Conservation (phyloP, 2,329 filamentous ascomycete species). For the Curvularia verruculosa region DNA sequence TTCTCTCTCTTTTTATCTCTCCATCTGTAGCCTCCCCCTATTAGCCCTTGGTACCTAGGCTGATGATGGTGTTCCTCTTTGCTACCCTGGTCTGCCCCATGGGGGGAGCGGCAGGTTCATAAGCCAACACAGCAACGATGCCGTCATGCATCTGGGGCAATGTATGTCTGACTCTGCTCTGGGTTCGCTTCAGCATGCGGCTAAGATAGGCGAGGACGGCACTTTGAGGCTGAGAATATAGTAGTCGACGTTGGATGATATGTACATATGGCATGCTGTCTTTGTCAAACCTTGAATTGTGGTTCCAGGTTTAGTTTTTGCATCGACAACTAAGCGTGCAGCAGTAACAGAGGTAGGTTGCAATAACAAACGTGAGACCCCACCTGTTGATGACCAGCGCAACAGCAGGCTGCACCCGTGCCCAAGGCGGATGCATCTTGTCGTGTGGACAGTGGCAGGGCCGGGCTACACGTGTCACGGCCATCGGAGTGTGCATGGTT, state of each 20-base stretch:
- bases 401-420: background rate
- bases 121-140: background rate
- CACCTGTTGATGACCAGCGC: slow-evolving; percentile 6
- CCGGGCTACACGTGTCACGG: slow-evolving; percentile 27
- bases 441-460: slow-evolving; percentile 3
- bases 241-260: background rate
- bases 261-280: no score
- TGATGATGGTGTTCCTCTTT: no score
- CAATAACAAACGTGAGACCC: background rate
- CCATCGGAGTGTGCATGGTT: slow-evolving; percentile 15
- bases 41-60: no score
- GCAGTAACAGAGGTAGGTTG: background rate
- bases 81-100: no score
- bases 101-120: background rate
- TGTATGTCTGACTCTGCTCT: background rate
- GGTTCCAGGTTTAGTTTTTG: background rate
- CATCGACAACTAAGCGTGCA: background rate
- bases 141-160: background rate
- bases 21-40: no score
- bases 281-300: background rate
- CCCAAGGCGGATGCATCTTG: slow-evolving; percentile 5
- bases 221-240: background rate
- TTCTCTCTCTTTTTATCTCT: no score
- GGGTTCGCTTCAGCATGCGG: slow-evolving; percentile 13
- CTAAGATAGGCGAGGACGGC: slow-evolving; percentile 19